These are phyloP conservation scores for Flagelloscypha sp. DNA, from an alignment of 768 basidiomycete genomes.

Conservation along the genomic window DNA sequence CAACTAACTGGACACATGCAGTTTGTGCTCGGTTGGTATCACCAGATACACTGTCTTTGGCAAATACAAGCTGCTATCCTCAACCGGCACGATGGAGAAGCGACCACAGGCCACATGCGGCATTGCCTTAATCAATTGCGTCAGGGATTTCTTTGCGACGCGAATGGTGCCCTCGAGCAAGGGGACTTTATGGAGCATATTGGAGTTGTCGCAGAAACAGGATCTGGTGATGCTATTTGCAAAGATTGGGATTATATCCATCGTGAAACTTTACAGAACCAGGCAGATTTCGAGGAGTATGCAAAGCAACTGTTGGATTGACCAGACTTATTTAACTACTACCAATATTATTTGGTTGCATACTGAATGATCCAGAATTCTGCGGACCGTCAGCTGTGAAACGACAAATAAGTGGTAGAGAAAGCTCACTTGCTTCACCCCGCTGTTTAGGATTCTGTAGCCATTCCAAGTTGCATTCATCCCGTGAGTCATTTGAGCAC, in stretches of 20 bases:
- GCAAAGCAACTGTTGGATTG: too few species aligned
- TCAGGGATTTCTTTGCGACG: constrained; percentile 1
- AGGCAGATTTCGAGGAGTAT: not conserved
- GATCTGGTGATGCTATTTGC: not conserved
- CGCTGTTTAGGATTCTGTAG: too few species aligned
- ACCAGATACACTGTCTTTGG: constrained; percentile 21
- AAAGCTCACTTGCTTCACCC: too few species aligned
- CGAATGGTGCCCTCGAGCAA: not conserved
- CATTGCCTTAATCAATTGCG: not conserved
- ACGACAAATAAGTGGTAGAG: too few species aligned
- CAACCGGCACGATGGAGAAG: constrained; percentile 5
- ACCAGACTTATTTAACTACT: too few species aligned
- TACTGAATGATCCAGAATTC: too few species aligned
- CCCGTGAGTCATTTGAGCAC: too few species aligned
- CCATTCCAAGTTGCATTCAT: too few species aligned
- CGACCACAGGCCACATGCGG: not conserved
- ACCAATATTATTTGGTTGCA: too few species aligned
- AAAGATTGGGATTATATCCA: not conserved
- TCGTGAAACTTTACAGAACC: not conserved
- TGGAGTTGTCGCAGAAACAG: not conserved
- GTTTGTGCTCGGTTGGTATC: constrained; percentile 17
- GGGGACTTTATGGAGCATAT: not conserved
- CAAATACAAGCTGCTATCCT: constrained; percentile 14
- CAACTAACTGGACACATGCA: too few species aligned
- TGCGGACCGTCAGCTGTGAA: too few species aligned